Base-by-base conservation (phyloP, 768 basidiomycete species). In the Kwoniella newhampshirensis region DNA sequence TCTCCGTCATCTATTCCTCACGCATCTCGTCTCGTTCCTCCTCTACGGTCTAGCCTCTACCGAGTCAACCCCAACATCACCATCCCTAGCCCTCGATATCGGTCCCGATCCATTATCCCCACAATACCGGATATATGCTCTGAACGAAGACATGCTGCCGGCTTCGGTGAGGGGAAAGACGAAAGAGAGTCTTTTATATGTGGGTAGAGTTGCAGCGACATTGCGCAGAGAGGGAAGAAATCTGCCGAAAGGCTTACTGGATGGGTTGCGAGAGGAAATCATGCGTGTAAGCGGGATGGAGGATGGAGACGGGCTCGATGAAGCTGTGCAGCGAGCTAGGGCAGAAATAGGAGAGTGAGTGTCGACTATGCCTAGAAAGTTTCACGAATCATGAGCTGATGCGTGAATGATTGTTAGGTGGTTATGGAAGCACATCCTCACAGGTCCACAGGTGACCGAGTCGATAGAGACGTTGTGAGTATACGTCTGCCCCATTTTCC, bases 371-470 rank as follows among this genome's bases (percentile, higher is more conserved):
- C 9, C 45, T 36, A 30, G n/a, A 27, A 48, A 18, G 7, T 27
- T 48, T 17, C 9, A 54, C 18, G 25, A 23, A 2, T 61, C 12
- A 36, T 40, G 3, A 26, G 8, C n/a, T 18, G 18, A 52, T 17
- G 39, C 53, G 12, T 26, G 17, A 27, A 20, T 41, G 13, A 2
- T n/a, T 21, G 52, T 48, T 58, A 73, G 71, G 41, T 96, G 91
- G 91, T 79, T 96, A 1, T 96, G 91, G 92, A 75, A 85, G 21
- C 90, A 92, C 68, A 86, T 94, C 35, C 79, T 96, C 49, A 93
- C 90, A 1, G 82, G 82, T 67, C 82, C 84, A 64, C 89, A 91
- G 60, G 86, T 93, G 0, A 86, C 87, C 61, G 87, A 87, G 21
- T 87, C 91, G 0, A 84, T 94, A 18, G 85, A 91, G 64, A 87